Conservation (phyloP, 1,284 basidiomycete species). For the Irpex lacteus region DNA sequence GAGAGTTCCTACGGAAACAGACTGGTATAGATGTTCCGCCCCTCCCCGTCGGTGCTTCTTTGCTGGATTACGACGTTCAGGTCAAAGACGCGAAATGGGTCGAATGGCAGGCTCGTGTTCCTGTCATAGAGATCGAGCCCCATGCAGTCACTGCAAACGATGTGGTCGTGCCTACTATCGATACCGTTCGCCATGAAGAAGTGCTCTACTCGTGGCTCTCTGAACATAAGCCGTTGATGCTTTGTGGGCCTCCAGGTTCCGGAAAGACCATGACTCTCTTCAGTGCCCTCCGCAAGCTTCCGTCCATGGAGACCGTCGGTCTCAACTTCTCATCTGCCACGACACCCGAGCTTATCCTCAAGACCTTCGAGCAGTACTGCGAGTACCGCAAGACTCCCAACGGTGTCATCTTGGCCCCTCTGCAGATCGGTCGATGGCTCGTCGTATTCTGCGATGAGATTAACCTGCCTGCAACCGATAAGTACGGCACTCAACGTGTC, state of each 20-base stretch:
- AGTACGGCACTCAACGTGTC: conserved; percentile 98
- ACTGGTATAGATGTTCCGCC: conserved; percentile 91
- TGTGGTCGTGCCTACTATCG: conserved; percentile 97
- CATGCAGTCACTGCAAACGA: conserved; percentile 95
- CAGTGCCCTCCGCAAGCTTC: conserved; percentile 94
- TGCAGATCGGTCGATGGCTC: conserved; percentile 96
- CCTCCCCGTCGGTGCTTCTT: conserved; percentile 70
- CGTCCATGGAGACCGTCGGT: conserved; percentile 98
- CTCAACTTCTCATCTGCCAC: conserved; percentile 99
- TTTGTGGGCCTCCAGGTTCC: conserved; percentile 98
- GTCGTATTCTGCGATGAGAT: conserved; percentile 99
- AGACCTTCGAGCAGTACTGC: conserved; percentile 99
- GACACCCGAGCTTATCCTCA: conserved; percentile 95
- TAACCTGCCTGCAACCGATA: conserved; percentile 95
- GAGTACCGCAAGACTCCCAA: conserved; percentile 99
- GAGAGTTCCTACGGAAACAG: conserved; percentile 82
- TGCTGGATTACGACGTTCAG: conserved; percentile 96
- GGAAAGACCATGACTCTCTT: conserved; percentile 99
- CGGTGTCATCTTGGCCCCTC: conserved; percentile 90
- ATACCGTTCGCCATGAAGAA: conserved; percentile 98
- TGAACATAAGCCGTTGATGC: conserved; percentile 97
- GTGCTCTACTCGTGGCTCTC: conserved; percentile 98
- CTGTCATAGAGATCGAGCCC: conserved; percentile 95
- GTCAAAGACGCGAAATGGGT: conserved; percentile 86
- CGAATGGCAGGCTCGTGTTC: conserved; percentile 90